Evolutionary conservation across 2,329 filamentous ascomycete genomes (phyloP), one percentile per base, ranked within the genome.

Genomic region (Ophiocordyceps sinensis): DNA sequence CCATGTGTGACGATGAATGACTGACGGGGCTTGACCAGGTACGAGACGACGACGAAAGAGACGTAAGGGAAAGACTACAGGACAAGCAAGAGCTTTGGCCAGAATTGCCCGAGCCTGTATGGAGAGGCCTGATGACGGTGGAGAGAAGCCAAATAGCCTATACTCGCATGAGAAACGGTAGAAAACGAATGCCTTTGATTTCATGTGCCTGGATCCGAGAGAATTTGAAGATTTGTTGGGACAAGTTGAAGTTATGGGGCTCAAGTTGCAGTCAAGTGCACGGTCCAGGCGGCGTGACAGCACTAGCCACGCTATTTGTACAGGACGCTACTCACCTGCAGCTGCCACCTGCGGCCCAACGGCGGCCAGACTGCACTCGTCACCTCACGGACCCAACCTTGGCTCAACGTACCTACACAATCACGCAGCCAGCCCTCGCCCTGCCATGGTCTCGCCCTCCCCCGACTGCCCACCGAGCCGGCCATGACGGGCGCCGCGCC

Each of bases 1-100:
- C 34, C 34, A 14, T 10, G 35, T 31, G 39, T 39, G 6, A 30
- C 28, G 8, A 11, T n/a, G 28, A 2, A n/a, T 31, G 43, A 44
- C 63, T 68, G 53, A 70, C 55, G 37, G 32, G 19, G 10, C 30
- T 42, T 43, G 41, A 44, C 26, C 46, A 75, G 72, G 54, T 76
- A 85, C 49, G 80, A 85, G 63, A 71, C 80, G 28, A 75, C 71
- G 5, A 71, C 60, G 39, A 77, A 70, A 55, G 66, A 73, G 19
- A 40, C 36, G n/a, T 58, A 51, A 44, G 37, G 3, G 0, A 19
- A n/a, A 28, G 6, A 30, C 10, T 3, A 30, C 19, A 19, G 19
- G 5, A 30, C 10, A 10, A 30, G 28, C 10, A 11, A 14, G 28
- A 5, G 14, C 14, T 30, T 30, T 30, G 10, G 28, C 28, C 17